A percentile compares a stretch with the other conserved stretches of the same genome.
These are phyloP conservation scores for Calvatia gigantea DNA, from an alignment of 768 basidiomycete species.

Conservation along the genomic window DNA sequence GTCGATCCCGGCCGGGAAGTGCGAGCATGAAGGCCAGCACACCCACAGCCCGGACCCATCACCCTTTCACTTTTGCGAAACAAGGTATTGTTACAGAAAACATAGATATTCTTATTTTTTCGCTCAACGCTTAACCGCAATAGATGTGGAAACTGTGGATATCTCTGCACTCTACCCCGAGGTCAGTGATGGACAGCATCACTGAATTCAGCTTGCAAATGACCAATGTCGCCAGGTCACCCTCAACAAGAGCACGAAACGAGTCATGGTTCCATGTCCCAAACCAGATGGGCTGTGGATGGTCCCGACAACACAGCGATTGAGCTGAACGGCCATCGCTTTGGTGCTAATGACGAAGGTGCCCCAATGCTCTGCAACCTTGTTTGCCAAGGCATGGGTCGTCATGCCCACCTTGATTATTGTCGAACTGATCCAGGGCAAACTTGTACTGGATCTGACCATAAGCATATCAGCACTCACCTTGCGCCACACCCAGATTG, in stretches of 20 bases:
- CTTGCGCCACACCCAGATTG: constrained; percentile 43
- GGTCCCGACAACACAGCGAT: constrained; percentile 44
- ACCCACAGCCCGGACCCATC: constrained; percentile 40
- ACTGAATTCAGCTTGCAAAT: too few species aligned
- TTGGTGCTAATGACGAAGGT: constrained; percentile 50
- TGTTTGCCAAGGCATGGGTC: constrained; percentile 49
- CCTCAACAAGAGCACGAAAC: constrained; percentile 61
- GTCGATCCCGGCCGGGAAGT: constrained; percentile 38
- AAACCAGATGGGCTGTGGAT: constrained; percentile 53
- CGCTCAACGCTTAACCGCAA: background rate
- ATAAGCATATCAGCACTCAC: constrained; percentile 39
- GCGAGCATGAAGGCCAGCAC: constrained; percentile 43
- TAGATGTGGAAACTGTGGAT: constrained; percentile 55
- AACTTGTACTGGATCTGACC: constrained; percentile 38
- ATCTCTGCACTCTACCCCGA: constrained; percentile 54
- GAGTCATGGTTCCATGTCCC: constrained; percentile 60
- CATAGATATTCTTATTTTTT: background rate
- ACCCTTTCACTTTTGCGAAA: constrained; percentile 54
- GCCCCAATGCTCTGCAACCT: constrained; percentile 64
- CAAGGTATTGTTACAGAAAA: constrained; percentile 26
- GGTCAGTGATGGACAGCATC: constrained; percentile 29
- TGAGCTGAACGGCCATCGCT: constrained; percentile 55
- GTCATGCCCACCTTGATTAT: constrained; percentile 56
- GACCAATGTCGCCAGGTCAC: constrained; percentile 40
- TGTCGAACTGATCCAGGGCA: constrained; percentile 39